These are phyloP conservation scores for Brassica incana DNA, from an alignment of 345 rosid genomes.

Conservation along the genomic window DNA sequence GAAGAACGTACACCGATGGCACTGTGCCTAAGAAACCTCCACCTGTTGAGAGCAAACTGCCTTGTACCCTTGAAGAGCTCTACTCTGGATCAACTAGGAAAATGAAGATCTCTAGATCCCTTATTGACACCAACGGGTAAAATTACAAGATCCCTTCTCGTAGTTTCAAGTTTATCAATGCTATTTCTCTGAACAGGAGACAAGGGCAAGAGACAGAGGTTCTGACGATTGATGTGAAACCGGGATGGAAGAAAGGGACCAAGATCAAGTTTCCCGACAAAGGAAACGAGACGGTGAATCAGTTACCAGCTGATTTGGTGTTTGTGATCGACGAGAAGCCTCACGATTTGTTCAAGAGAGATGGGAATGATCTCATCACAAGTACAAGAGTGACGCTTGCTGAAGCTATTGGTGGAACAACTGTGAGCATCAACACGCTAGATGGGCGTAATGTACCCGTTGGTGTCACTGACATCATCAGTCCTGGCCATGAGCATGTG, in stretches of 20 bases:
- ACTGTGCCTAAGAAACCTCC: too few relatives aligned
- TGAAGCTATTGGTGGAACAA: slow-evolving; percentile 87
- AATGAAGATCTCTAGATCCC: too few relatives aligned
- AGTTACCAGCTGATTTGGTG: slow-evolving; percentile 86
- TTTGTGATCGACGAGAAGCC: slow-evolving; percentile 85
- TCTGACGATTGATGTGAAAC: slow-evolving; percentile 81
- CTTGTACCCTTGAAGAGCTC: too few relatives aligned
- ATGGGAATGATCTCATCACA: slow-evolving; percentile 75
- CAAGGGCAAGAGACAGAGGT: slow-evolving; percentile 77
- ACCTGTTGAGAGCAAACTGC: too few relatives aligned
- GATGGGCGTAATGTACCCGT: slow-evolving; percentile 65
- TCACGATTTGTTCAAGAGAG: slow-evolving; percentile 68
- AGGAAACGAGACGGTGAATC: slow-evolving; percentile 88
- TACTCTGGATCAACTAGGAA: too few relatives aligned
- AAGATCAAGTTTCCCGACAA: slow-evolving; percentile 90
- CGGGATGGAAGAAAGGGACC: slow-evolving; percentile 97
- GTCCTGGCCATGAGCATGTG: slow-evolving; percentile 81
- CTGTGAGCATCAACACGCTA: slow-evolving; percentile 57
- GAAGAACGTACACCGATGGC: too few relatives aligned
- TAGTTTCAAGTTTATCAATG: too few relatives aligned
- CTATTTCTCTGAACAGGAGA: slow-evolving; percentile 42
- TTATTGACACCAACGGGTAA: too few relatives aligned
- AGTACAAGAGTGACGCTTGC: slow-evolving; percentile 61
- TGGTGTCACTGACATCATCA: slow-evolving; percentile 63
- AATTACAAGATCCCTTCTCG: too few relatives aligned